These are phyloP conservation scores for Solanum medicagineum DNA, from an alignment of 257 asterid species.

Conservation along the genomic window DNA sequence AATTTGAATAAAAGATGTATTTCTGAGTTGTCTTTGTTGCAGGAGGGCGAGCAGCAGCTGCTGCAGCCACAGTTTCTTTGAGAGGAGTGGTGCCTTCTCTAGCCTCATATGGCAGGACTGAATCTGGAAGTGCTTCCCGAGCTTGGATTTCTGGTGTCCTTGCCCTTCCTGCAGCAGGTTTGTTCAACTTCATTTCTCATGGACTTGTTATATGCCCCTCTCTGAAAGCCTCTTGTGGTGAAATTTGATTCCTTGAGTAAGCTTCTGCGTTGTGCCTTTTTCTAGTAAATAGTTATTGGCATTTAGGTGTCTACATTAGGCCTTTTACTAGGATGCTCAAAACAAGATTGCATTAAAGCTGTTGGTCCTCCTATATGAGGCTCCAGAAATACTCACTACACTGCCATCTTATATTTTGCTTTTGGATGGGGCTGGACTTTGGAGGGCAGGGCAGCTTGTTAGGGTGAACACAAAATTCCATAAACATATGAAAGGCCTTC, in stretches of 20 bases:
- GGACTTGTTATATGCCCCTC: neutral
- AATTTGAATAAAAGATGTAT: neutral
- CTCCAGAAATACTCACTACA: neutral
- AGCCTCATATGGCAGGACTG: slow-evolving; percentile 45
- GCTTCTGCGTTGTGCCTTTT: neutral
- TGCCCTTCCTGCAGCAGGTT: slow-evolving; percentile 92
- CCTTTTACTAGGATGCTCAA: neutral
- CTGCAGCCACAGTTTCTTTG: slow-evolving; percentile 55
- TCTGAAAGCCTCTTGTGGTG: neutral
- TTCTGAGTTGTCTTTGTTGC: slow-evolving; percentile 9
- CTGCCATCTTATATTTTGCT: neutral
- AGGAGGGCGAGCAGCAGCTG: slow-evolving; percentile 78
- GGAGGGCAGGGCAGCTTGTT: neutral
- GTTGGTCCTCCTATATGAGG: neutral
- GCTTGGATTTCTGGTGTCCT: slow-evolving; percentile 70
- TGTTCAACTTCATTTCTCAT: neutral
- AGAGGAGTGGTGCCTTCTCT: slow-evolving; percentile 56
- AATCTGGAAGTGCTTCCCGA: slow-evolving; percentile 45
- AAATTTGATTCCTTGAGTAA: neutral
- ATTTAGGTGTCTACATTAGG: neutral
- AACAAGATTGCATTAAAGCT: neutral
- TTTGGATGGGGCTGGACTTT: neutral
- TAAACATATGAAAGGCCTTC: neutral
- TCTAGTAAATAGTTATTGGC: neutral
- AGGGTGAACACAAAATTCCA: neutral